Conservation (phyloP, 345 rosid species). For the Salix caprea region DNA sequence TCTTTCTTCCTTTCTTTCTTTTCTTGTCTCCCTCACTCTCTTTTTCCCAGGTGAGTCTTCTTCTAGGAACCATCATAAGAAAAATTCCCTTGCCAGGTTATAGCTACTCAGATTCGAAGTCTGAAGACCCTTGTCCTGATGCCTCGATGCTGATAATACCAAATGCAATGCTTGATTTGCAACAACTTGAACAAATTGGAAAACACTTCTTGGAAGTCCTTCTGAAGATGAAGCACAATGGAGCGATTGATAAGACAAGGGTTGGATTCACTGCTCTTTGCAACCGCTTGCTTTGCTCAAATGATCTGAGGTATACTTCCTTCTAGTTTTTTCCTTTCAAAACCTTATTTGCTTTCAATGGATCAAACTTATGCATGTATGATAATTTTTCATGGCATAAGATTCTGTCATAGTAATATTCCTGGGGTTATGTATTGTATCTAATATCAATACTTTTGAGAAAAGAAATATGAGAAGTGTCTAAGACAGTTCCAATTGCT, state of each 20-base stretch:
- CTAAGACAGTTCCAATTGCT: neutral
- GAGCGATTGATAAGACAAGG: conserved; percentile 97
- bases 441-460: neutral
- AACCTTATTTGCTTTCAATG: neutral
- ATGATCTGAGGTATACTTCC: conserved; percentile 61
- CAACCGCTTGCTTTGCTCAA: conserved; percentile 90
- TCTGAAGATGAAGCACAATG: conserved; percentile 93
- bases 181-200: conserved; percentile 83
- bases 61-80: conserved; percentile 79
- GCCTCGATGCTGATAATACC: conserved; percentile 20
- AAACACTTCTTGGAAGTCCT: conserved; percentile 94
- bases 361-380: neutral
- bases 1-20: conserved; percentile 25
- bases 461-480: neutral
- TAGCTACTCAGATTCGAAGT: conserved; percentile 38
- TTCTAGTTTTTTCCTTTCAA: neutral
- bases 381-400: neutral
- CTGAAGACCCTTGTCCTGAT: conserved; percentile 30
- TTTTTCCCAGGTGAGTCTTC: conserved; percentile 74
- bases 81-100: conserved; percentile 75
- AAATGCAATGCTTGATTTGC: conserved; percentile 60
- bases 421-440: neutral
- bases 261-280: conserved; percentile 97
- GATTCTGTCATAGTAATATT: neutral
- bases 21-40: neutral